These are phyloP conservation scores for Pseudopyricularia javanii DNA, from an alignment of 2,329 filamentous ascomycete genomes.

Conservation along the genomic window DNA sequence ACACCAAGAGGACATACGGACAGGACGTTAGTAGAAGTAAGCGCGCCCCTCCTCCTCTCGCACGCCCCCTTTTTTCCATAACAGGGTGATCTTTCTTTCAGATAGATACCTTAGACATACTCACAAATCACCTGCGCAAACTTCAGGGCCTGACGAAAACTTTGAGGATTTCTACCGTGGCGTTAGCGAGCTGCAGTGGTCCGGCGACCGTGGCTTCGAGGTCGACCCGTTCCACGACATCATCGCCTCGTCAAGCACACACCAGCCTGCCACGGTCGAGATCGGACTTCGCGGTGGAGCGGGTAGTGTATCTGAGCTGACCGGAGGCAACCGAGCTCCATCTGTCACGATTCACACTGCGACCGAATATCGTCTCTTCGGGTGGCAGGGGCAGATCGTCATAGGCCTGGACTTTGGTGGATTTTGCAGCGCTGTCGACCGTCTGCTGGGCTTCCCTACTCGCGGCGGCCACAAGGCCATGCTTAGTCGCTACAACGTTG, in stretches of 20 bases:
- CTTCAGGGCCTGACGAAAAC: background rate
- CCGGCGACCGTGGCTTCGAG: background rate
- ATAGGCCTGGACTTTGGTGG: background rate
- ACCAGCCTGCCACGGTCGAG: background rate
- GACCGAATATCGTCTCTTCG: background rate
- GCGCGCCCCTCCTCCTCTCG: background rate
- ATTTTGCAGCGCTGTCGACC: background rate
- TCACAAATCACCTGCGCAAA: background rate
- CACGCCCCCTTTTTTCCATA: too few species aligned
- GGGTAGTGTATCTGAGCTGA: background rate
- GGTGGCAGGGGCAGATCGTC: background rate
- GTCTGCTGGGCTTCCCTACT: background rate
- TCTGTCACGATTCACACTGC: background rate
- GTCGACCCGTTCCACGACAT: background rate
- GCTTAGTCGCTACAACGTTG: background rate
- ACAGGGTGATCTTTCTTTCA: background rate
- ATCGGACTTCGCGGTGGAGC: background rate
- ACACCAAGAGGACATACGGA: constrained; percentile 5
- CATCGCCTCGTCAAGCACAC: background rate
- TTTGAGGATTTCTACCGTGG: background rate
- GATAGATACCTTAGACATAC: background rate
- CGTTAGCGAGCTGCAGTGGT: background rate
- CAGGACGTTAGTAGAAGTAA: constrained; percentile 1
- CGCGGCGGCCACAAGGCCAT: background rate
- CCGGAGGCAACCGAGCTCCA: background rate